phyloP scores from a whole-genome alignment of 768 basidiomycete genomes.

The Russula dissimulans region DNA sequence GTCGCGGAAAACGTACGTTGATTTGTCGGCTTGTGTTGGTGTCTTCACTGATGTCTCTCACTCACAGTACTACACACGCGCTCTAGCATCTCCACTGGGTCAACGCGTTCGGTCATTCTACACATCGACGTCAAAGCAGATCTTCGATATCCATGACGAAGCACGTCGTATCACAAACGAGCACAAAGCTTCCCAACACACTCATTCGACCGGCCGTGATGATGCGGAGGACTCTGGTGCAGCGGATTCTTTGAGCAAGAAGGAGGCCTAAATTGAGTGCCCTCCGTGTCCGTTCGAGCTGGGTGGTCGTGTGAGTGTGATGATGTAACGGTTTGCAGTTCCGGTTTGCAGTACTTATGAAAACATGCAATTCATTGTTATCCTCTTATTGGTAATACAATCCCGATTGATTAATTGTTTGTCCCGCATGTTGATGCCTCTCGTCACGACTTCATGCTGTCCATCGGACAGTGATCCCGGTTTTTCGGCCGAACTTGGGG shows the following conservation, averaged over 20 bases:
- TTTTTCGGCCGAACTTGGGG: conserved; percentile 4
- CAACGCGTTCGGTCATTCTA: conserved; percentile 75
- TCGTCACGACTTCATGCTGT: too few relatives aligned
- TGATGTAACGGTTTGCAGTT: not conserved
- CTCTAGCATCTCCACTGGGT: conserved; percentile 67
- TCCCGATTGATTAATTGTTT: not conserved
- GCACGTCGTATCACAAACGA: conserved; percentile 68
- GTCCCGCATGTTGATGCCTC: too few relatives aligned
- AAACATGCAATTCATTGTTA: not conserved
- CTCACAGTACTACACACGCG: conserved; percentile 65
- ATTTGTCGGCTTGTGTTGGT: not conserved
- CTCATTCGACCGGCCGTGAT: not conserved
- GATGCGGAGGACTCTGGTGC: not conserved
- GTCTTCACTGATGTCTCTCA: not conserved
- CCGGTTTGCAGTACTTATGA: not conserved
- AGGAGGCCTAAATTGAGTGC: not conserved
- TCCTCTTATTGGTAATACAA: not conserved
- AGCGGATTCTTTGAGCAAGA: not conserved
- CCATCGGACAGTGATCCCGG: not conserved
- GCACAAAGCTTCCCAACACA: conserved; percentile 34
- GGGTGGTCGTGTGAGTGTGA: not conserved
- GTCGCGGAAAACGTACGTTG: conserved; percentile 52
- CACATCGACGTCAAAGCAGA: conserved; percentile 81
- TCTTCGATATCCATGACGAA: conserved; percentile 88
- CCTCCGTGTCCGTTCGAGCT: too few relatives aligned